Evolutionary conservation across 2,329 filamentous ascomycete species (phyloP).

Genomic region (Aspergillus fumigatus): DNA sequence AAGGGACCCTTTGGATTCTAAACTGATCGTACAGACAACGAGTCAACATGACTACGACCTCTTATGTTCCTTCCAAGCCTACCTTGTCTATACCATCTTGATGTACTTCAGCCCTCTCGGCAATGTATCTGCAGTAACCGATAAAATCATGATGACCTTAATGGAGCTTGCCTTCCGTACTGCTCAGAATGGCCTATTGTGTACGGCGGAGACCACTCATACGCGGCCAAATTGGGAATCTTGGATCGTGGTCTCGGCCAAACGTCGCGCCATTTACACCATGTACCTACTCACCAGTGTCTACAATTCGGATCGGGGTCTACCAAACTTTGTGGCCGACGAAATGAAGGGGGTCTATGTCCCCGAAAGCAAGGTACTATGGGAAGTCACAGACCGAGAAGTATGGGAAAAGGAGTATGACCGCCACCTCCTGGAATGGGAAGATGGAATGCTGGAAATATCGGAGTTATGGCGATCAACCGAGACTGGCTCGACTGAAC

Average conservation of each 20-base stretch:
- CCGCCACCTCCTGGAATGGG: constrained; percentile 40
- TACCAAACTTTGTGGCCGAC: constrained; percentile 47
- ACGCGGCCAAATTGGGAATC: constrained; percentile 47
- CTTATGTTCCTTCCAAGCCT: constrained; percentile 50
- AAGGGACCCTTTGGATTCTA: not conserved
- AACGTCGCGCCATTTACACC: constrained; percentile 48
- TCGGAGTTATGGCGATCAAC: constrained; percentile 50
- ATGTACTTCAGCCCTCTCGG: constrained; percentile 41
- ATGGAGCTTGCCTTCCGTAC: constrained; percentile 47
- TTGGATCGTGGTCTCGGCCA: constrained; percentile 52
- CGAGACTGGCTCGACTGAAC: constrained; percentile 25
- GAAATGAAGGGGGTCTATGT: constrained; percentile 46
- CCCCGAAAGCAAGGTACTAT: constrained; percentile 41
- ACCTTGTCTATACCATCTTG: constrained; percentile 50
- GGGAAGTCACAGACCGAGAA: constrained; percentile 36
- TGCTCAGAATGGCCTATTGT: constrained; percentile 42
- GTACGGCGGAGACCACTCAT: constrained; percentile 37
- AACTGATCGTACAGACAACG: not conserved
- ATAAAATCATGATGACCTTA: constrained; percentile 46
- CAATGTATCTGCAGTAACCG: constrained; percentile 28
- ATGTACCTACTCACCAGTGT: constrained; percentile 54
- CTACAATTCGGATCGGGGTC: constrained; percentile 40
- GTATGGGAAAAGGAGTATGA: constrained; percentile 47
- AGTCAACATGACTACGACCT: constrained; percentile 21
- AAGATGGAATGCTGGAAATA: constrained; percentile 39